Percentiles rank a stretch among this genome's conserved stretches.
These are phyloP conservation scores for Stagonosporopsis chrysanthemi DNA, from an alignment of 2,329 filamentous ascomycete genomes.

Conservation along the genomic window DNA sequence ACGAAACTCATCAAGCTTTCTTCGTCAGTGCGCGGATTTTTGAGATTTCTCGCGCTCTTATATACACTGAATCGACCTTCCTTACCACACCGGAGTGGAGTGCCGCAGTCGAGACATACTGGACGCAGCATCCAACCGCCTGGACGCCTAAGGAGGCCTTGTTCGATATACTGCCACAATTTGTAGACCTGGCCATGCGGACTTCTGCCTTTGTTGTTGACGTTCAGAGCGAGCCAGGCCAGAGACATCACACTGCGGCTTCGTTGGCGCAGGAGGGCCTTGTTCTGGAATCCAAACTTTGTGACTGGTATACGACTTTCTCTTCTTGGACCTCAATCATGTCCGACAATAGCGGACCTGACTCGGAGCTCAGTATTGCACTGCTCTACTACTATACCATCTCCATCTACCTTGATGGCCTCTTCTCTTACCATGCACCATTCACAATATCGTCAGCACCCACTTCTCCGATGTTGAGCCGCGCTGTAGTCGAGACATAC, in stretches of 20 bases:
- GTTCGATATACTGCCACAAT: conserved; percentile 34
- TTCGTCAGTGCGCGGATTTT: conserved; percentile 39
- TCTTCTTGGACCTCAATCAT: not conserved
- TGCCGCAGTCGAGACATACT: conserved; percentile 26
- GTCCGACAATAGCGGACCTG: not conserved
- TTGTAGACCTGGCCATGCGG: conserved; percentile 33
- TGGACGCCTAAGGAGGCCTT: conserved; percentile 38
- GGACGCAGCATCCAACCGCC: conserved; percentile 17
- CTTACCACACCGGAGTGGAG: conserved; percentile 30
- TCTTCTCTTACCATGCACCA: conserved; percentile 34
- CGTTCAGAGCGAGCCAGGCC: not conserved
- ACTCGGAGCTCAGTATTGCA: conserved; percentile 26
- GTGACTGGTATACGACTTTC: conserved; percentile 22
- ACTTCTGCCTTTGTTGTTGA: conserved; percentile 8
- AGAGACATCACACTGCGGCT: not conserved
- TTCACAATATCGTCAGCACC: conserved; percentile 25
- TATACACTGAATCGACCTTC: conserved; percentile 36
- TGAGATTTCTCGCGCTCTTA: conserved; percentile 37
- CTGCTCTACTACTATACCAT: conserved; percentile 35
- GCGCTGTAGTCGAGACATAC: conserved; percentile 23
- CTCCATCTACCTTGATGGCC: conserved; percentile 40
- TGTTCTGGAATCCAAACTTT: conserved; percentile 21
- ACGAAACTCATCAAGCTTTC: conserved; percentile 27
- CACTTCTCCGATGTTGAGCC: conserved; percentile 26
- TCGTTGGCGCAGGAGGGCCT: conserved; percentile 32